These are phyloP conservation scores for Spinellus fusiger DNA, from an alignment of 192 early-diverging fungal species.

Conservation along the genomic window DNA sequence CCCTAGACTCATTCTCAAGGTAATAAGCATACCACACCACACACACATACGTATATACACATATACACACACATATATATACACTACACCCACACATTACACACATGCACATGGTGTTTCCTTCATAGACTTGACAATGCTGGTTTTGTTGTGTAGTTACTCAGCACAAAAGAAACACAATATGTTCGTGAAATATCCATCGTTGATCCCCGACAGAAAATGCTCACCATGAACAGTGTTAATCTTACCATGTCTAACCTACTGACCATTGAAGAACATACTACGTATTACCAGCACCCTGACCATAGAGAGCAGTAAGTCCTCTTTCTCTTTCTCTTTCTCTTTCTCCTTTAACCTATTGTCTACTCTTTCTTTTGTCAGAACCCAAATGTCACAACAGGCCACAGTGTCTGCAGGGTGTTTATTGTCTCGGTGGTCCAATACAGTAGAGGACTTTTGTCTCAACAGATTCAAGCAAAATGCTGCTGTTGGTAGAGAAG, in stretches of 20 bases:
- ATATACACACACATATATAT: neutral
- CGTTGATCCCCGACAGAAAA: conserved; percentile 71
- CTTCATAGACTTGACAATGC: neutral
- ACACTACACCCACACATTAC: neutral
- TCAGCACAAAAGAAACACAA: conserved; percentile 60
- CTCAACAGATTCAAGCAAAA: conserved; percentile 86
- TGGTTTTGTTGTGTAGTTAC: conserved; percentile 39
- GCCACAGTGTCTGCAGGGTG: conserved; percentile 78
- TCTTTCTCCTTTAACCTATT: neutral
- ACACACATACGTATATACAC: neutral
- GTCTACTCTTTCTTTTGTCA: conserved; percentile 9
- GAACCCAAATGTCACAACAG: conserved; percentile 74
- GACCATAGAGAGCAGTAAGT: conserved; percentile 39
- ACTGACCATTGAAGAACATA: conserved; percentile 80
- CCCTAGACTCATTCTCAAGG: conserved; percentile 65
- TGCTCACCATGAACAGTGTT: conserved; percentile 68
- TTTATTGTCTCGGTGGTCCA: conserved; percentile 59
- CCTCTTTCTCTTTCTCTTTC: neutral
- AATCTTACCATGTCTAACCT: conserved; percentile 87
- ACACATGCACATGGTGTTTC: neutral
- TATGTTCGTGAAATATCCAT: conserved; percentile 90
- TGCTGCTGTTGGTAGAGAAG: conserved; percentile 75
- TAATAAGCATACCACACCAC: conserved; percentile 19
- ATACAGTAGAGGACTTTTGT: conserved; percentile 80
- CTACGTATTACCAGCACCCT: conserved; percentile 67